Evolutionary conservation across 129 eudicot species (phyloP).

Genomic region (Chrysanthemum makinoi): DNA sequence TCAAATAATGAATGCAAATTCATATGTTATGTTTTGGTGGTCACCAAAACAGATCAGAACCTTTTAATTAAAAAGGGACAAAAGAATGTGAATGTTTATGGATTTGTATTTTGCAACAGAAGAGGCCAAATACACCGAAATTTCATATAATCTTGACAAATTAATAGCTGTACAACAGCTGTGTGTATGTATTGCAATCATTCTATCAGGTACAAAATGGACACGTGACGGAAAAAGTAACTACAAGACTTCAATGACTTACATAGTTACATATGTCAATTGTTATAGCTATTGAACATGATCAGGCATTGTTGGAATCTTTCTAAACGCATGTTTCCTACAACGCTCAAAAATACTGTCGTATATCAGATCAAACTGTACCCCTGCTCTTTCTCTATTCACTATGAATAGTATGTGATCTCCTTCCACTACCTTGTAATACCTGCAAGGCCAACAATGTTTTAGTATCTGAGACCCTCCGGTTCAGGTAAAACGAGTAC

Average conservation of each 20-base stretch:
- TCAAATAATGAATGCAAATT: too few species aligned
- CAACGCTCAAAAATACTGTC: conserved; percentile 94
- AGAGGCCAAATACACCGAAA: conserved; percentile 25
- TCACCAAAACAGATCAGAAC: too few species aligned
- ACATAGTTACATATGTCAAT: conserved; percentile 8
- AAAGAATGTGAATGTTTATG: too few species aligned
- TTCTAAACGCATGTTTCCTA: conserved; percentile 87
- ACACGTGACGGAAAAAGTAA: conserved; percentile 4
- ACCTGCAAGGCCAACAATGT: conserved; percentile 50
- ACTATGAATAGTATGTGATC: conserved; percentile 90
- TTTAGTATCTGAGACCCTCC: too few species aligned
- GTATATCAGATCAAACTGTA: conserved; percentile 88
- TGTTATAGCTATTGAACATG: conserved; percentile 34
- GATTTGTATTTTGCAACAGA: conserved; percentile 5
- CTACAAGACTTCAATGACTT: neutral
- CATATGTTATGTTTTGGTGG: neutral
- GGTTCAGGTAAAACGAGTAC: too few species aligned
- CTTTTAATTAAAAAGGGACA: too few species aligned
- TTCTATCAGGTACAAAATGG: conserved; percentile 17
- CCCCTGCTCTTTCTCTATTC: conserved; percentile 93
- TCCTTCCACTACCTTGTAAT: conserved; percentile 87
- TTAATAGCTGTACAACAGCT: conserved; percentile 30
- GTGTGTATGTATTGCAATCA: conserved; percentile 19
- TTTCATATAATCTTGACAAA: conserved; percentile 11
- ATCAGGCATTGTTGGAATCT: conserved; percentile 71